Evolutionary conservation across 257 asterid genomes (phyloP), one percentile per base, ranked within the genome.

Genomic region (Rubia yunnanensis): DNA sequence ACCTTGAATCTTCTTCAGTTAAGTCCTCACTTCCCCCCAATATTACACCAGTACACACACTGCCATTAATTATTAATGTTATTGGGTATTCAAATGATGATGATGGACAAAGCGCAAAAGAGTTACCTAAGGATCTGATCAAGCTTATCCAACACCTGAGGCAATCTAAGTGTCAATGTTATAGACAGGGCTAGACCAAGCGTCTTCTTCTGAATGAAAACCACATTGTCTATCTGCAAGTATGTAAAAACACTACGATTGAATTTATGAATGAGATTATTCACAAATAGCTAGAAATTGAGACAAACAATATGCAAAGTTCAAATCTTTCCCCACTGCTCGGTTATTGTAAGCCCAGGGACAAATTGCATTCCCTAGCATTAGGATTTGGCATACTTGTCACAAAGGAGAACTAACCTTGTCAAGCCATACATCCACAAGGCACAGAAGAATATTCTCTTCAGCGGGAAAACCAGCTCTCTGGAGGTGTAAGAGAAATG

Each of bases 1-100:
- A 90, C 99, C 99, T 94, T 66, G 92, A 90, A 77, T 94, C 99
- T 66, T 90, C 96, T 79, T 94, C 97, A 53, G 88, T 80, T n/a
- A 84, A 78, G 70, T 86, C 95, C 73, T 83, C 95, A 39, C 68
- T 78, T 76, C 89, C 98, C 55, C 92, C 96, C 81, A 94, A 63
- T 74, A 94, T 90, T 53, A 82, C 89, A 77, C 95, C 88, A 4
- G 95, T 81, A 77, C 99, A 94, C 61, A 82, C 88, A 53, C 99
- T 94, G 60, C 57, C 66, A 80, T 50, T 65, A 67, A 53, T 32
- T 61, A 67, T 53, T 73, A 32, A 63, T 41, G 66, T 49, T 39
- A 78, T 73, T 34, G 58, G 20, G 65, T 49, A 32, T 69, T 23
- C 62, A 26, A 58, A 61, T 68, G 32, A 66, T 48, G 57, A 23